phyloP scores from a whole-genome alignment of 306 rosid species.

The Trifolium pratense region DNA sequence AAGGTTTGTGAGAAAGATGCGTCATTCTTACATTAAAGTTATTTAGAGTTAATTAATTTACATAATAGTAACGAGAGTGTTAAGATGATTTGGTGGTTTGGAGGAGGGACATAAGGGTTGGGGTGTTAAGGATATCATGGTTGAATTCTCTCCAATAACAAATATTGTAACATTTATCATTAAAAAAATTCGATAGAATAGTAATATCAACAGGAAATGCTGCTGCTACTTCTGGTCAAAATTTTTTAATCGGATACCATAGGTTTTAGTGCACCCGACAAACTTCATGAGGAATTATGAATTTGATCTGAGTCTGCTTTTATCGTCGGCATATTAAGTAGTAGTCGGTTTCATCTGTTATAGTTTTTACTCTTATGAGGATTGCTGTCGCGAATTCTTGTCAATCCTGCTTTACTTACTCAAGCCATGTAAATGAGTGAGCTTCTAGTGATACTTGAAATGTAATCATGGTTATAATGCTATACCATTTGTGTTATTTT shows the following conservation, averaged over 20 bases:
- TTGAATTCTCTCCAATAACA: neutral
- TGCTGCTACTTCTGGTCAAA: constrained; percentile 21
- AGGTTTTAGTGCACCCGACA: neutral
- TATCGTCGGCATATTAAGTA: neutral
- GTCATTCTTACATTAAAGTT: constrained; percentile 10
- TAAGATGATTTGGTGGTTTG: neutral
- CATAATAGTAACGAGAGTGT: neutral
- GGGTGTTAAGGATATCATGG: neutral
- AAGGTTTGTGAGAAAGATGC: constrained; percentile 29
- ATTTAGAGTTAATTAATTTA: constrained; percentile 6
- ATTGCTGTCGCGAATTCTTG: constrained; percentile 1
- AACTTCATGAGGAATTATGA: constrained; percentile 25
- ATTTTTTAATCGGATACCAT: neutral
- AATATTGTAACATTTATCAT: neutral
- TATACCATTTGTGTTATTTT: neutral
- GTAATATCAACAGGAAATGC: constrained; percentile 10
- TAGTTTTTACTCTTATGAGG: neutral
- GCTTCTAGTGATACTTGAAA: constrained; percentile 18
- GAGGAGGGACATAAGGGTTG: neutral
- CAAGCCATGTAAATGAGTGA: constrained; percentile 21
- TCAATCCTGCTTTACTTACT: constrained; percentile 6
- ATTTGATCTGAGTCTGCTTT: neutral
- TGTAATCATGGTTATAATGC: constrained; percentile 31
- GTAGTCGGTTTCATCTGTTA: constrained; percentile 20
- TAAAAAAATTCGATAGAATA: neutral